These are phyloP conservation scores for Botrytis pseudocinerea DNA, from an alignment of 2,329 filamentous ascomycete species.

Conservation along the genomic window DNA sequence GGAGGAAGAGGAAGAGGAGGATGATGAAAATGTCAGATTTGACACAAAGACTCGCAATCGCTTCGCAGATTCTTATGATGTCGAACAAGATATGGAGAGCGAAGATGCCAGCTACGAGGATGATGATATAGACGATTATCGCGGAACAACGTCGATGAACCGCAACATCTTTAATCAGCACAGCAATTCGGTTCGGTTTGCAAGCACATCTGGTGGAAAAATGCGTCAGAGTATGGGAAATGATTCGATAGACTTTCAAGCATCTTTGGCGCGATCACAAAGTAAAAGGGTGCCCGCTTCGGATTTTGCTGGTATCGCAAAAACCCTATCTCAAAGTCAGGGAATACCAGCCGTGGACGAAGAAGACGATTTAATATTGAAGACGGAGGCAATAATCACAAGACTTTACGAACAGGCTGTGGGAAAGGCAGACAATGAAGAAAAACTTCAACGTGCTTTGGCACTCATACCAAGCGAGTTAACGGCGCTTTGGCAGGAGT, in stretches of 20 bases:
- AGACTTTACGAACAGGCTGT: conserved; percentile 64
- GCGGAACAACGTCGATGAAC: conserved; percentile 34
- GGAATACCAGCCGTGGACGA: conserved; percentile 65
- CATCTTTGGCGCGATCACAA: conserved; percentile 28
- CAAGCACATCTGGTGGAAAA: conserved; percentile 24
- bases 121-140: conserved; percentile 36
- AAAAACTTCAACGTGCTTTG: conserved; percentile 57
- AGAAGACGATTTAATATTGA: conserved; percentile 68
- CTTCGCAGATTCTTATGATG: conserved; percentile 43
- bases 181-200: conserved; percentile 51
- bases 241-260: conserved; percentile 24
- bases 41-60: conserved; percentile 43
- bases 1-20: conserved; percentile 47
- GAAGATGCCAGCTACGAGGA: conserved; percentile 46
- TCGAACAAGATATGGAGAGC: conserved; percentile 44
- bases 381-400: conserved; percentile 71
- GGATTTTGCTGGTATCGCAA: conserved; percentile 66
- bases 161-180: conserved; percentile 40
- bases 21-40: conserved; percentile 45
- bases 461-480: conserved; percentile 55
- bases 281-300: conserved; percentile 27
- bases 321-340: conserved; percentile 62
- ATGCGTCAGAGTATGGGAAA: conserved; percentile 29
- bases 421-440: conserved; percentile 55
- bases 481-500: conserved; percentile 56